Conservation (phyloP, 495 filamentous ascomycete species). For the Penicillium goetzii region DNA sequence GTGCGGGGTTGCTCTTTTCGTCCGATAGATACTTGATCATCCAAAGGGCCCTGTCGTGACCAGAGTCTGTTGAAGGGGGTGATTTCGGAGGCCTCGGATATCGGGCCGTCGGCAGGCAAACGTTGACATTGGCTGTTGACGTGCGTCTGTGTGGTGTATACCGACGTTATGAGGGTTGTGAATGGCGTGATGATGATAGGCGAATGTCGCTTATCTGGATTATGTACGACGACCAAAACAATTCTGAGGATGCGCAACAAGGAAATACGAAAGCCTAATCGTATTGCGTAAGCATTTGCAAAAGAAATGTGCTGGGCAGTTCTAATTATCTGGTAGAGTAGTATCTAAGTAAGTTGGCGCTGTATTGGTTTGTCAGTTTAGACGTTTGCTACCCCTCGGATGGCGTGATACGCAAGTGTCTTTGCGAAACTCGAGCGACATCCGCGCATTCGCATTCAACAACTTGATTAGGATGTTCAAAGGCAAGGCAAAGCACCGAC, state of each 20-base stretch:
- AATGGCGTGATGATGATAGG: slow-evolving; percentile 5
- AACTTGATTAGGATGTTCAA: not conserved
- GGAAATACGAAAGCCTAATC: not conserved
- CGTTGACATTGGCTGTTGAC: not conserved
- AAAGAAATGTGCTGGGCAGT: too few relatives aligned
- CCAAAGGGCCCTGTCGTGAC: not conserved
- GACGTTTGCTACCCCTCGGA: not conserved
- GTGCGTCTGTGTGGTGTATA: not conserved
- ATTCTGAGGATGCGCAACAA: not conserved
- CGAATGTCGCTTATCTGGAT: slow-evolving; percentile 5
- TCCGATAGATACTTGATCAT: not conserved
- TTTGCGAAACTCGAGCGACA: slow-evolving; percentile 10
- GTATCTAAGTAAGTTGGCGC: not conserved
- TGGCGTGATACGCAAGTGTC: slow-evolving; percentile 26
- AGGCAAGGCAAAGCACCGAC: not conserved
- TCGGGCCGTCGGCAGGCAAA: not conserved
- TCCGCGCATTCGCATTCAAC: not conserved
- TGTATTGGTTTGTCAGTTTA: not conserved
- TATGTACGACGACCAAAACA: not conserved
- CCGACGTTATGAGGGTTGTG: not conserved
- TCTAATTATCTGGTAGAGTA: not conserved
- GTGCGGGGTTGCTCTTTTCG: slow-evolving; percentile 19
- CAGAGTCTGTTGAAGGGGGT: not conserved
- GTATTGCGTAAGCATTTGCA: not conserved
- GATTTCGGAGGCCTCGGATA: not conserved